Evolutionary conservation across 305 asterid species (phyloP), one percentile per base, ranked within the genome.

Genomic region (Salvia sclarea): DNA sequence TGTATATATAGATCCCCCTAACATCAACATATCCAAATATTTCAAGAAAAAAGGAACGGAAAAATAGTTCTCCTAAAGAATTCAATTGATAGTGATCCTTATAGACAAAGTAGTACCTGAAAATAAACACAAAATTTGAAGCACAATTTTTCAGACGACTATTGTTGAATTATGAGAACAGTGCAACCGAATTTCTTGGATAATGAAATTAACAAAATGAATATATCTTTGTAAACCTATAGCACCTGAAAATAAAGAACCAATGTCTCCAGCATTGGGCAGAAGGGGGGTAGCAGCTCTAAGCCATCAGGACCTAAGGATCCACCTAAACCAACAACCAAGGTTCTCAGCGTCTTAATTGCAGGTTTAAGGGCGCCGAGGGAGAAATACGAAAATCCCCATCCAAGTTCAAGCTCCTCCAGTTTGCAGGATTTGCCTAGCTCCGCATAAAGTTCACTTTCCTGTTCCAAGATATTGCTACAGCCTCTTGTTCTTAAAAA

Each of bases 321-420:
- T 70, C 91, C 97, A 79, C 98, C 98, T 81, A 92, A 80, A 74
- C 97, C 97, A 68, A 92, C 80, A 68, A 63, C 68, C 49, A 92
- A 54, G 68, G 84, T 76, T 84, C 76, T 80, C 59, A 90, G 66
- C 64, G 76, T 78, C 80, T 78, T 77, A 43, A 84, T 72, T 67
- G 96, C 90, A 47, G 95, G 97, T 73, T 81, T 72, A 63, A 92
- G 82, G 73, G 83, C 81, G 74, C 35, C 79, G 64, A 90, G 64
- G 73, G 87, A 84, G 73, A 76, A 79, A 78, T 58, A 84, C 0
- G 95, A 86, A 76, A 86, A 86, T 76, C 97, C 97, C 98, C 98
- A 92, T 75, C 98, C 98, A 82, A 92, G 60, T 50, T 81, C 82
- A 71, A 90, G 69, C 79, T 90, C 97, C 78, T 82, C 89, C 83